Conservation (phyloP, 106 monocot genomes). For the Ottelia alismoides region DNA sequence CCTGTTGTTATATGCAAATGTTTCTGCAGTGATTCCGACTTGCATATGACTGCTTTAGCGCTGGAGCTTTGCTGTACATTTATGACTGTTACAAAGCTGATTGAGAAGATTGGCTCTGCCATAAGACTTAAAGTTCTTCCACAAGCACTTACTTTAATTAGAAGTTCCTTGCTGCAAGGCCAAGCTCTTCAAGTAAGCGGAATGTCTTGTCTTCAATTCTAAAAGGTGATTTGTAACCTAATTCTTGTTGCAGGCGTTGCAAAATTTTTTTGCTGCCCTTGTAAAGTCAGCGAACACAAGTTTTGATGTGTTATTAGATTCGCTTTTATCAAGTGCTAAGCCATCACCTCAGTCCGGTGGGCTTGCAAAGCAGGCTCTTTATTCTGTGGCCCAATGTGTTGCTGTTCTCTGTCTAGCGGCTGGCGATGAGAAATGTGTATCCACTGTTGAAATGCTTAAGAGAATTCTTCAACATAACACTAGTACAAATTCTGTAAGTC, state of each 20-base stretch:
- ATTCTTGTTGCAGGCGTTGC: conserved; percentile 53
- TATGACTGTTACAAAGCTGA: conserved; percentile 75
- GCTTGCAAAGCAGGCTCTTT: conserved; percentile 88
- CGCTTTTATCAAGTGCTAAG: conserved; percentile 84
- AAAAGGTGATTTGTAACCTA: not conserved
- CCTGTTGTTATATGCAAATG: no score
- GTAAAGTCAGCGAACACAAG: conserved; percentile 87
- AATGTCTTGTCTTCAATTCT: not conserved
- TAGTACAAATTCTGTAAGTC: conserved; percentile 61
- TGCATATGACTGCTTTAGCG: conserved; percentile 96
- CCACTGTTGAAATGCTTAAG: conserved; percentile 96
- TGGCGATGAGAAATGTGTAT: conserved; percentile 79
- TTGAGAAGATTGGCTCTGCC: conserved; percentile 49
- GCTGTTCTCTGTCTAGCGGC: conserved; percentile 95
- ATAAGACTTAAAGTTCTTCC: conserved; percentile 91
- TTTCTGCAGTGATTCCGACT: conserved; percentile 72
- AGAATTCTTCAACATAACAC: conserved; percentile 65
- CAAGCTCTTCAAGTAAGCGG: conserved; percentile 80
- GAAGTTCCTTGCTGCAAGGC: conserved; percentile 94
- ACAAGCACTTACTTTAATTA: conserved; percentile 75
- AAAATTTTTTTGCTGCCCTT: conserved; percentile 77
- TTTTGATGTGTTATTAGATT: conserved; percentile 78
- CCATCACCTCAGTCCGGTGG: conserved; percentile 88
- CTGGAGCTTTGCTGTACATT: conserved; percentile 96
- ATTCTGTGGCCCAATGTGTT: conserved; percentile 94